phyloP scores from a whole-genome alignment of 2,329 filamentous ascomycete species.

The Leptographium procerum region DNA sequence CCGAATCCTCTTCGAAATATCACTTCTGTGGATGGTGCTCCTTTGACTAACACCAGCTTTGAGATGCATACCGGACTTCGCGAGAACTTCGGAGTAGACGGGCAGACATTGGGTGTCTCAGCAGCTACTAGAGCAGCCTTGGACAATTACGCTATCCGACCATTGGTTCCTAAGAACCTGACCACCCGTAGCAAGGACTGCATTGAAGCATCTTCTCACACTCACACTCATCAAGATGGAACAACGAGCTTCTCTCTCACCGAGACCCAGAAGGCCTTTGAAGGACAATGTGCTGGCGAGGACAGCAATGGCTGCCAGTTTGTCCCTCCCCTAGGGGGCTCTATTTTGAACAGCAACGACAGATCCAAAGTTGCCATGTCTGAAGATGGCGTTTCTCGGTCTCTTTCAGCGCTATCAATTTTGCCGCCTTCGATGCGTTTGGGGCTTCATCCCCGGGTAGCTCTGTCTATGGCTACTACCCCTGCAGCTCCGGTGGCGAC shows the following conservation, averaged over 20 bases:
- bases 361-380: background rate
- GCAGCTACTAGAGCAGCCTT: background rate
- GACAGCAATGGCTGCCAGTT: background rate
- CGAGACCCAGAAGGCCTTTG: background rate
- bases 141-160: background rate
- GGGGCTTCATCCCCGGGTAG: background rate
- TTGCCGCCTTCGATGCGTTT: constrained; percentile 1
- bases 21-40: background rate
- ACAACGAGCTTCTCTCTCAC: background rate
- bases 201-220: background rate
- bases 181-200: no score
- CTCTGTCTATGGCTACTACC: background rate
- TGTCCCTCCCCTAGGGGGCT: background rate
- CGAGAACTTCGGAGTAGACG: background rate
- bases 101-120: background rate
- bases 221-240: background rate
- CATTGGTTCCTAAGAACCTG: no score
- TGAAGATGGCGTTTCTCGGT: background rate
- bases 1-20: background rate
- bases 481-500: background rate
- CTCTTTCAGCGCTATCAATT: background rate
- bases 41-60: background rate
- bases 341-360: background rate
- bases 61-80: background rate
- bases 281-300: background rate